These are phyloP conservation scores for Parmelia sp. DNA, from an alignment of 495 filamentous ascomycete genomes.

Conservation along the genomic window DNA sequence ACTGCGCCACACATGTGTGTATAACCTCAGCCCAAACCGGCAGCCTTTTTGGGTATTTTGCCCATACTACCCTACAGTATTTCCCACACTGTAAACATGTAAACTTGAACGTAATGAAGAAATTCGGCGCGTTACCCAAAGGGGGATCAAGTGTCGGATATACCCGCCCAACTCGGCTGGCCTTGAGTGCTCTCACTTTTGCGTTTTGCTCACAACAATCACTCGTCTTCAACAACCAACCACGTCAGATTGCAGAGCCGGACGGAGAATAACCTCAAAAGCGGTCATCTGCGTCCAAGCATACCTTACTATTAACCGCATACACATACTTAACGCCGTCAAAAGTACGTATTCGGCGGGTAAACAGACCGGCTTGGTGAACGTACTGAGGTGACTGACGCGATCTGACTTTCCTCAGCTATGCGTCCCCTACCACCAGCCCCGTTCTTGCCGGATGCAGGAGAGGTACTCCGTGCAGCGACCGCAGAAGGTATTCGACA, in stretches of 20 bases:
- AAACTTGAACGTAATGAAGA: neutral
- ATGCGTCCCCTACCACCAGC: constrained; percentile 9
- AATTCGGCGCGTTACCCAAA: neutral
- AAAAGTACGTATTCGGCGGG: neutral
- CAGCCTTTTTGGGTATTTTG: neutral
- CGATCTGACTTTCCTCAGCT: neutral
- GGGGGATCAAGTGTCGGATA: neutral
- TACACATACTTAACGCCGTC: neutral
- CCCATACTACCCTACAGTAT: neutral
- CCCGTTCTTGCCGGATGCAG: neutral
- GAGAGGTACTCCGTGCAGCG: neutral
- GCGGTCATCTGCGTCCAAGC: neutral
- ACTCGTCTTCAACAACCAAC: neutral
- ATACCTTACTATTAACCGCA: neutral
- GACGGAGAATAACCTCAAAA: neutral
- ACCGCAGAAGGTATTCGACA: neutral
- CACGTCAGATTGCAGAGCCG: neutral
- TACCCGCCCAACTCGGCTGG: neutral
- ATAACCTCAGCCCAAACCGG: neutral
- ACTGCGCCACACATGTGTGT: neutral
- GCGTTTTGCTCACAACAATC: neutral
- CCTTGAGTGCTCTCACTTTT: neutral
- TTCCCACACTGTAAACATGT: neutral
- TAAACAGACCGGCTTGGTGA: neutral
- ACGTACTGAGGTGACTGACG: neutral